A percentile compares a stretch with the other conserved stretches of the same genome.
These are phyloP conservation scores for Penicillium sp. DNA, from an alignment of 2,329 filamentous ascomycete genomes.

Conservation along the genomic window DNA sequence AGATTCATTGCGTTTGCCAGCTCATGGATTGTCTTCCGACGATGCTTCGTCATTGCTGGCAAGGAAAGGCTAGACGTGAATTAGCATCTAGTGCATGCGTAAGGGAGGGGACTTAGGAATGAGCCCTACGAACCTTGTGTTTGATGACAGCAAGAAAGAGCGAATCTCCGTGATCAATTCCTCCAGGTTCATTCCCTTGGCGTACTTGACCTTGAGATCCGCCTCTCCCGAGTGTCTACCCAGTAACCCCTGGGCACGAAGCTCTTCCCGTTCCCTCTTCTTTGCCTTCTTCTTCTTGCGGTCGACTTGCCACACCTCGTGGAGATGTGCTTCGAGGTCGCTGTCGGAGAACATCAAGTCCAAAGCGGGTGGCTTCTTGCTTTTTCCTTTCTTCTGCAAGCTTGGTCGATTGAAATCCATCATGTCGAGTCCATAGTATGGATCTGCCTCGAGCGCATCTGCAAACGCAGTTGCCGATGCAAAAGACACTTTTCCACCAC, in stretches of 20 bases:
- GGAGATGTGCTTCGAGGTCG: slow-evolving; percentile 64
- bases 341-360: slow-evolving; percentile 64
- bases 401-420: slow-evolving; percentile 80
- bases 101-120: not conserved
- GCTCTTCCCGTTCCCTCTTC: slow-evolving; percentile 69
- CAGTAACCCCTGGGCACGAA: slow-evolving; percentile 67
- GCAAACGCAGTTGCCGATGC: slow-evolving; percentile 59
- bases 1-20: slow-evolving; percentile 74
- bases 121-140: slow-evolving; percentile 60
- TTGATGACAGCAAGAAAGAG: slow-evolving; percentile 65
- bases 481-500: slow-evolving; percentile 40
- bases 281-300: slow-evolving; percentile 69
- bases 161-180: slow-evolving; percentile 74
- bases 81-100: slow-evolving; percentile 8
- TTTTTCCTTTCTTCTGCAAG: slow-evolving; percentile 66
- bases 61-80: slow-evolving; percentile 62
- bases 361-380: slow-evolving; percentile 52
- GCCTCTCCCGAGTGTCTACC: slow-evolving; percentile 58
- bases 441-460: slow-evolving; percentile 60
- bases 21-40: slow-evolving; percentile 78
- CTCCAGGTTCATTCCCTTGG: slow-evolving; percentile 68
- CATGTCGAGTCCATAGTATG: slow-evolving; percentile 73
- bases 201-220: slow-evolving; percentile 71
- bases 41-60: slow-evolving; percentile 79
- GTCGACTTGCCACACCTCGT: slow-evolving; percentile 66